Percentiles rank a stretch among this genome's conserved stretches.
Evolutionary conservation across 495 filamentous ascomycete genomes (phyloP).

Genomic region (Aspergillus egyptiacus): DNA sequence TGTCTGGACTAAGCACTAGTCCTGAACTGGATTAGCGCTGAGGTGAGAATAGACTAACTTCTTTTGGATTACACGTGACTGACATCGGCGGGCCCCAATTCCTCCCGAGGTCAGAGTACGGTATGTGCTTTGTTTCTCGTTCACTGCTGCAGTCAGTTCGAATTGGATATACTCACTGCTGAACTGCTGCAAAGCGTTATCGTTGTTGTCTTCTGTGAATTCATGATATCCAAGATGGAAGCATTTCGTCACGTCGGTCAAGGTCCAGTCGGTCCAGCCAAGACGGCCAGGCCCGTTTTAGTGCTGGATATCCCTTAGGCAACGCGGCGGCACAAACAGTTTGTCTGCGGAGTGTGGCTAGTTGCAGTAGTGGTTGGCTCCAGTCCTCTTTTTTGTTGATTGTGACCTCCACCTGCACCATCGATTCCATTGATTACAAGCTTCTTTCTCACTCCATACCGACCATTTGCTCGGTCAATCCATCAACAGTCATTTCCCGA

Average conservation of each 20-base stretch:
- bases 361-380: conserved; percentile 10
- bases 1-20: no score
- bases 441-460: background rate
- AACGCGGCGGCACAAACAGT: conserved; percentile 15
- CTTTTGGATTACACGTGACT: no score
- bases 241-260: background rate
- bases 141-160: no score
- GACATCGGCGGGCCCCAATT: no score
- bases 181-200: no score
- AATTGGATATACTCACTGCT: no score
- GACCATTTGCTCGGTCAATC: background rate
- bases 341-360: background rate
- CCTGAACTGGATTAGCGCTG: background rate
- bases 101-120: no score
- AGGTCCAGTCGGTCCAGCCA: conserved; percentile 1
- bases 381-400: conserved; percentile 11
- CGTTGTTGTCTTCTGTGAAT: no score
- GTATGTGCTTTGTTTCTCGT: no score
- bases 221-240: no score
- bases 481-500: background rate
- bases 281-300: conserved; percentile 15
- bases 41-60: no score
- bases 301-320: conserved; percentile 18
- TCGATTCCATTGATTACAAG: background rate
- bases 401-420: background rate